Evolutionary conservation across 352 stramenopile species (phyloP).

Genomic region (Pythium scleroteichum): DNA sequence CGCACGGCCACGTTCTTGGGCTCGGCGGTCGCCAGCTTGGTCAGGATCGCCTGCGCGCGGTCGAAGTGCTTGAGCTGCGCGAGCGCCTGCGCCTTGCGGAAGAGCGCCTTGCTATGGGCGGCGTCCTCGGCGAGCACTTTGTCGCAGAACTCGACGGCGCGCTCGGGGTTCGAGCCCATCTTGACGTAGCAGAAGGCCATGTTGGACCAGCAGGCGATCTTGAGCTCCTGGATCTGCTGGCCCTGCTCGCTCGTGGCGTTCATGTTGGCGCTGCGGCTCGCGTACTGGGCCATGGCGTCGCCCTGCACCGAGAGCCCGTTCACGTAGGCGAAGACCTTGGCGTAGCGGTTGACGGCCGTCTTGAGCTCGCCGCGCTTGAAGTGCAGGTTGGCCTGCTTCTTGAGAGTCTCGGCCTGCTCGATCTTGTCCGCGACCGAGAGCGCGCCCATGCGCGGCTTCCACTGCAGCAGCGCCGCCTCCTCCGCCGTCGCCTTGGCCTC

Average conservation of each 20-base stretch:
- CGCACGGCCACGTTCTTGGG: constrained; percentile 73
- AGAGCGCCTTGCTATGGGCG: constrained; percentile 73
- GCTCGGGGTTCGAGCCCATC: constrained; percentile 45
- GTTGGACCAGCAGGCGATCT: constrained; percentile 76
- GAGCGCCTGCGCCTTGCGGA: constrained; percentile 81
- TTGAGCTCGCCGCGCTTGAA: constrained; percentile 65
- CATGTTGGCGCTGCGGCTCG: constrained; percentile 42
- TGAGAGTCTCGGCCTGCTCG: constrained; percentile 67
- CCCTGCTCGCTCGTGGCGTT: constrained; percentile 54
- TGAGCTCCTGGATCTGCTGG: constrained; percentile 58
- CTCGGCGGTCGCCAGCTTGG: constrained; percentile 51
- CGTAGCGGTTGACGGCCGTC: constrained; percentile 62
- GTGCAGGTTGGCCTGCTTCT: constrained; percentile 74
- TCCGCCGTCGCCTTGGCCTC: constrained; percentile 1
- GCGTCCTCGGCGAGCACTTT: constrained; percentile 72
- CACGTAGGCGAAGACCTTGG: constrained; percentile 82
- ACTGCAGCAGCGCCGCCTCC: constrained; percentile 56
- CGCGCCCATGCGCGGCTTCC: constrained; percentile 65
- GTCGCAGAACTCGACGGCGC: constrained; percentile 65
- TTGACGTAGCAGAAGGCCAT: constrained; percentile 85
- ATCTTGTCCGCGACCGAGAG: constrained; percentile 77
- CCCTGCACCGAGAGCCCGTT: constrained; percentile 75
- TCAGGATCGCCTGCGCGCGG: constrained; percentile 54
- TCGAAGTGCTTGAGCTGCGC: constrained; percentile 59
- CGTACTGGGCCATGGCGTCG: constrained; percentile 81